phyloP scores from a whole-genome alignment of 202 grass and related monocot genomes.

The Elaeis oleifera region DNA sequence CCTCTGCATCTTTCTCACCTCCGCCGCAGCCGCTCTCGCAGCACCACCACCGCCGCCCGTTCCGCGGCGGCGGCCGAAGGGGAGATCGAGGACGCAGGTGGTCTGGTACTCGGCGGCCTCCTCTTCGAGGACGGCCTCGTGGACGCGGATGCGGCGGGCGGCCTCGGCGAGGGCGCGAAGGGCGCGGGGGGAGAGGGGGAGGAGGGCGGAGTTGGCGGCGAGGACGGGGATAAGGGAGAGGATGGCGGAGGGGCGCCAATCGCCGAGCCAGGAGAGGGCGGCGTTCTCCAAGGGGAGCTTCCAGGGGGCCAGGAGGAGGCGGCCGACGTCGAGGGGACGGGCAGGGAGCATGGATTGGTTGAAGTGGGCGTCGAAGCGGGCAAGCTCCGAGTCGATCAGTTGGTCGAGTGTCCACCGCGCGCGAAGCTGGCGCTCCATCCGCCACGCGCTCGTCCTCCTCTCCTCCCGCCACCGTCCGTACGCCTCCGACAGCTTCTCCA shows the following conservation, averaged over 20 bases:
- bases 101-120: constrained; percentile 6
- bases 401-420: not conserved
- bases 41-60: not conserved
- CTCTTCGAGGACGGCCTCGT: not conserved
- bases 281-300: not conserved
- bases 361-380: constrained; percentile 1
- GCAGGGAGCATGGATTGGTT: not conserved
- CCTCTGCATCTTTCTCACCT: constrained; percentile 2
- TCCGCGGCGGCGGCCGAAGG: not conserved
- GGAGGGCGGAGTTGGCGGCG: not conserved
- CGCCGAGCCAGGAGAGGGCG: constrained; percentile 5
- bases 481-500: too few relatives aligned
- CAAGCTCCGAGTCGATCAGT: constrained; percentile 4
- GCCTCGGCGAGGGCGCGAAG: constrained; percentile 6
- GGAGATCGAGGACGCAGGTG: not conserved
- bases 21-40: not conserved
- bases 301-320: not conserved
- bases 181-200: not conserved
- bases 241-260: constrained; percentile 7
- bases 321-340: not conserved
- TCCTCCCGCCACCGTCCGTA: too few relatives aligned
- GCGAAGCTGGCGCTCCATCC: not conserved
- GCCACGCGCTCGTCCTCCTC: too few relatives aligned
- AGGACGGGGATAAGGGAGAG: not conserved
- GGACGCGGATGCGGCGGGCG: not conserved